A percentile compares a stretch with the other conserved stretches of the same genome.
Evolutionary conservation across 805 yeast genomes (phyloP).

Genomic region (Saturnispora saitoi): DNA sequence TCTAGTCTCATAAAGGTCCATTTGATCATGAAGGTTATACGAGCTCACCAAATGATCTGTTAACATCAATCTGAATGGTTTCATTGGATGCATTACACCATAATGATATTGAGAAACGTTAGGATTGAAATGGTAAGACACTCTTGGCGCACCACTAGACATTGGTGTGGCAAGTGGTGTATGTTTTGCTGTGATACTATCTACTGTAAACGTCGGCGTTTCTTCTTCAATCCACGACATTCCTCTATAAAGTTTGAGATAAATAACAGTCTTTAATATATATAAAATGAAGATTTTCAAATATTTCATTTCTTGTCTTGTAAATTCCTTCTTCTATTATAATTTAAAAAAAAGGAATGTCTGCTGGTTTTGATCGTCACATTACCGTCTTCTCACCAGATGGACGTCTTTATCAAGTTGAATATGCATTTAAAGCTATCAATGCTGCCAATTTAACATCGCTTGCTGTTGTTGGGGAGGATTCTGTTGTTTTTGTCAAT

Average conservation of each 20-base stretch:
- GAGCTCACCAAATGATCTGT: slow-evolving; percentile 86
- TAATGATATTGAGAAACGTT: slow-evolving; percentile 76
- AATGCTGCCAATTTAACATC: slow-evolving; percentile 88
- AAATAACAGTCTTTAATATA: background rate
- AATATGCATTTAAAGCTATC: slow-evolving; percentile 85
- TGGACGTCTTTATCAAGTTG: slow-evolving; percentile 95
- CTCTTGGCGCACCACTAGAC: slow-evolving; percentile 37
- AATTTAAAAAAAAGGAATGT: slow-evolving; percentile 7
- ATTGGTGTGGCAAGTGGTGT: slow-evolving; percentile 38
- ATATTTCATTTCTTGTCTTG: background rate
- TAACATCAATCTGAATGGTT: slow-evolving; percentile 86
- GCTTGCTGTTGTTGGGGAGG: slow-evolving; percentile 78
- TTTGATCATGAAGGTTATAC: slow-evolving; percentile 76
- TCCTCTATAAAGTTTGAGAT: background rate
- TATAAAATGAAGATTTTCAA: background rate
- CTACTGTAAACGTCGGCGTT: slow-evolving; percentile 14
- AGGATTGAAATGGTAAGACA: slow-evolving; percentile 84
- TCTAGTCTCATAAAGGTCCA: slow-evolving; percentile 85
- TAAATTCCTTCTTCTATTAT: background rate
- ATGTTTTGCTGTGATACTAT: slow-evolving; percentile 19
- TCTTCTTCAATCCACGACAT: slow-evolving; percentile 23
- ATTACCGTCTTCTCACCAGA: slow-evolving; percentile 98
- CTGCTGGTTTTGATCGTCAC: slow-evolving; percentile 97
- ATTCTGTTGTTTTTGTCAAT: slow-evolving; percentile 78
- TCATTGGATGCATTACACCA: slow-evolving; percentile 97